Base-by-base conservation (phyloP, 257 asterid species). In the Solanum corneliomulleri region DNA sequence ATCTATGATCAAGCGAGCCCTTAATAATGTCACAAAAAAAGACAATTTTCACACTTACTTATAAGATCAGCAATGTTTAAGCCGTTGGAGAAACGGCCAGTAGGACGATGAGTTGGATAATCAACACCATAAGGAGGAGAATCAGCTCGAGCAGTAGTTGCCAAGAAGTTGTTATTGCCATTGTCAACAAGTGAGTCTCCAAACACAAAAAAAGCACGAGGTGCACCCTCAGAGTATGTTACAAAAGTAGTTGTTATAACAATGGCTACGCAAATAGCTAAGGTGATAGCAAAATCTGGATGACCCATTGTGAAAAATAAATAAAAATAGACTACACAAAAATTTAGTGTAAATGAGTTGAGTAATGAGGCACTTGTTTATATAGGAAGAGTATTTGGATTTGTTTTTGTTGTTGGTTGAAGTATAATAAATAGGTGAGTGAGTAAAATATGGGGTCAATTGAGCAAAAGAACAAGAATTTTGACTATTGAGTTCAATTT, bases 81-180 rank as follows among this genome's bases (percentile, higher is more conserved):
- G 33, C 98, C 98, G 49, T 95, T 95, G 35, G 96, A 94, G 77
- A 95, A 95, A 10, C 97, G 93, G 37, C 98, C 98, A 3, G 98
- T 95, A 82, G 98, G 93, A 8, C 92, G 94, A 86, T 91, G 98
- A 33, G 94, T 90, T 4, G 98, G 98, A 29, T 89, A 95, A 89
- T 95, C 98, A 76, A 95, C 85, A 86, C 98, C 98, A 39, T 94
- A 95, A 21, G 98, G 98, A 1, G 96, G 96, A 52, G 95, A 89
- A 87, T 95, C 97, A 3, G 98, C 98, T 89, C 98, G 89, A 1
- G 98, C 98, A 2, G 93, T 35, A 27, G 97, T 94, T 81, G 87
- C 88, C 60, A 95, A 90, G 88, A 85, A 95, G 88, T 95, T 95
- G 86, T 95, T 95, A 87, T 95, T 95, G 86, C 98, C 98, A 82